Evolutionary conservation across 345 rosid species (phyloP), one percentile per base, ranked within the genome.

Genomic region (Eucalyptus regnans): DNA sequence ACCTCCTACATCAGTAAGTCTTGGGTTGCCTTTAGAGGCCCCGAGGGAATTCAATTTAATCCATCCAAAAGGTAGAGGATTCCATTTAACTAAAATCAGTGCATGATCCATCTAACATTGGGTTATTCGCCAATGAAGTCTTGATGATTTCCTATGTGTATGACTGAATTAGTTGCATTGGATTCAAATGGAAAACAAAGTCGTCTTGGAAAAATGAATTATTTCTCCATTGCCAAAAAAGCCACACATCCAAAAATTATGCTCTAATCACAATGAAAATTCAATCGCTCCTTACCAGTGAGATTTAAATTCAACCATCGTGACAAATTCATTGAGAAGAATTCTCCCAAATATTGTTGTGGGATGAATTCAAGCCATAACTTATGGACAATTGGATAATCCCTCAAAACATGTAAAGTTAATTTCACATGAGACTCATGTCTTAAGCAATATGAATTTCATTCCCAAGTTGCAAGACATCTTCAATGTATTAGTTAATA

Each of bases 221-320:
- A 56, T 10, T 23, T 56, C 3, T 56, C 29, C 29, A 56, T 56
- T 56, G 29, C 3, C 62, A 56, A 23, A 56, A 56, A 23, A 4
- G 62, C 13, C 62, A 56, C 3, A 22, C 12, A 25, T 56, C 62
- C 13, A 56, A 23, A 23, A 56, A 56, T 56, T 23, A 22, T 56
- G 29, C 12, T 56, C 29, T 0, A 56, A 56, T 23, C 29, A 56
- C 9, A 29, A 56, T 23, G 62, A 56, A 56, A 56, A 56, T 23
- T 9, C 62, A 9, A 56, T 56, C 2, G 1, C 62, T 56, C 62
- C 1, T 23, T 56, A 23, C 13, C 0, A 1, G 27, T 9, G 29
- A 56, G 62, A 56, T 23, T 56, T 56, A 25, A 23, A 56, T 56
- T 56, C 62, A 56, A 56, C 29, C 12, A 56, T 23, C 1, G 0